These are phyloP conservation scores for Cryptomeria japonica DNA, from an alignment of 75 land plant species.

Conservation along the genomic window DNA sequence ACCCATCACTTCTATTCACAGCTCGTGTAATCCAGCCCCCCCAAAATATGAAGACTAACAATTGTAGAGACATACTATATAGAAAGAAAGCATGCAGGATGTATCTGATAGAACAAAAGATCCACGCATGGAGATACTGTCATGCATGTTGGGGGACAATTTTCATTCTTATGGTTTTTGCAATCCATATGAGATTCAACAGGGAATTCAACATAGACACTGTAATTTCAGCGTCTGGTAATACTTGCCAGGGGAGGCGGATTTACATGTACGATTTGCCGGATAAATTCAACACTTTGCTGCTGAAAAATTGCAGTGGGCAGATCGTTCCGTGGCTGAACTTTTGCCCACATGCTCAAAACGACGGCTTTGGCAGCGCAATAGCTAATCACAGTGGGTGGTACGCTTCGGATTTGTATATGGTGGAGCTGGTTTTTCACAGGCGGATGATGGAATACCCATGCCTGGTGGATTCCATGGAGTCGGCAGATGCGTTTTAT, in stretches of 20 bases:
- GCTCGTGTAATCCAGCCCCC: too few relatives aligned
- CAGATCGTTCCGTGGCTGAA: constrained; percentile 22
- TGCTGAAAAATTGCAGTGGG: constrained; percentile 26
- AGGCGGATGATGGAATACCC: constrained; percentile 23
- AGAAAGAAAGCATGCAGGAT: too few relatives aligned
- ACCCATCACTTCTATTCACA: too few relatives aligned
- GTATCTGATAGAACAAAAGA: too few relatives aligned
- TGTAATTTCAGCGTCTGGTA: background rate
- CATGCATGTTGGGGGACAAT: background rate
- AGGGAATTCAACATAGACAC: background rate
- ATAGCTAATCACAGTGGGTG: background rate
- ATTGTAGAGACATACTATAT: too few relatives aligned
- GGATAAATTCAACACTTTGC: constrained; percentile 20
- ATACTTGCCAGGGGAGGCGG: constrained; percentile 12
- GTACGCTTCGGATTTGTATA: constrained; percentile 35
- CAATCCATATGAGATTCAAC: background rate
- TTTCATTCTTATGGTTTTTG: background rate
- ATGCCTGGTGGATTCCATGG: constrained; percentile 13
- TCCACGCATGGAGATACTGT: background rate
- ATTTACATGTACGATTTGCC: constrained; percentile 22
- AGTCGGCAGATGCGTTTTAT: constrained; percentile 31
- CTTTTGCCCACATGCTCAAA: constrained; percentile 22
- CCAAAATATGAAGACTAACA: too few relatives aligned
- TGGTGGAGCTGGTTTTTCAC: constrained; percentile 45
- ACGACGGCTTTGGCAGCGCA: constrained; percentile 22